A percentile compares a stretch with the other conserved stretches of the same genome.
Conservation (phyloP, 2,329 filamentous ascomycete genomes). For the Penicillium sp. region DNA sequence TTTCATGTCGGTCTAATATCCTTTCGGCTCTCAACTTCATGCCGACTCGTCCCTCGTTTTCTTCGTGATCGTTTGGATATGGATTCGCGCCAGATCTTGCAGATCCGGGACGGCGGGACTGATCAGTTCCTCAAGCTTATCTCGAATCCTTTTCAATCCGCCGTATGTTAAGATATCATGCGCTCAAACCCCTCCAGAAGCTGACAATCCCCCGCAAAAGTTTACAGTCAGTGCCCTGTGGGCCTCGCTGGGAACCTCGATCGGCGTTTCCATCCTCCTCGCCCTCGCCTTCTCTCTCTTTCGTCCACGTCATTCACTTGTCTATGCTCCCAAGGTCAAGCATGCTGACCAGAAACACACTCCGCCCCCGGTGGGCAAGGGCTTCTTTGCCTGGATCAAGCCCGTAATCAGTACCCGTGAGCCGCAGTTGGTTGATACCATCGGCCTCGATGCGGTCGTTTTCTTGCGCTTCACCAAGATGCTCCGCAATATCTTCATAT, state of each 20-base stretch:
- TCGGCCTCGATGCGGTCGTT: conserved; percentile 85
- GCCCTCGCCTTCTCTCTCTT: conserved; percentile 80
- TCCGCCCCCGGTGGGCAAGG: conserved; percentile 78
- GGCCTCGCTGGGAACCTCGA: conserved; percentile 72
- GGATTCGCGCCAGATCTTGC: conserved; percentile 22
- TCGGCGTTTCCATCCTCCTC: conserved; percentile 68
- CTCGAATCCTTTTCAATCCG: conserved; percentile 43
- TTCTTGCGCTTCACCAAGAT: conserved; percentile 86
- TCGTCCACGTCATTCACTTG: conserved; percentile 82
- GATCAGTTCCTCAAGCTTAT: conserved; percentile 44
- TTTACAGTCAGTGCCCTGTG: conserved; percentile 61
- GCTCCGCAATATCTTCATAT: conserved; percentile 83
- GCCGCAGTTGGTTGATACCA: conserved; percentile 67
- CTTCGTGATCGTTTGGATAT: conserved; percentile 20
- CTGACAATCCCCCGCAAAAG: conserved; percentile 35
- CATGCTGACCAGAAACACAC: conserved; percentile 86
- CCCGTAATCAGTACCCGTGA: conserved; percentile 76
- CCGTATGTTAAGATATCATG: conserved; percentile 28
- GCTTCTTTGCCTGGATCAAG: conserved; percentile 79
- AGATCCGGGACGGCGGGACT: conserved; percentile 24
- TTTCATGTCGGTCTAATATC: background rate
- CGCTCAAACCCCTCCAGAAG: background rate
- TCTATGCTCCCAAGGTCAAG: conserved; percentile 91
- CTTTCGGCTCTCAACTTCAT: conserved; percentile 7
- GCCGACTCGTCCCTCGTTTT: conserved; percentile 15